A percentile compares a stretch with the other conserved stretches of the same genome.
Evolutionary conservation across 306 rosid genomes (phyloP).

Genomic region (Vicia sativa): DNA sequence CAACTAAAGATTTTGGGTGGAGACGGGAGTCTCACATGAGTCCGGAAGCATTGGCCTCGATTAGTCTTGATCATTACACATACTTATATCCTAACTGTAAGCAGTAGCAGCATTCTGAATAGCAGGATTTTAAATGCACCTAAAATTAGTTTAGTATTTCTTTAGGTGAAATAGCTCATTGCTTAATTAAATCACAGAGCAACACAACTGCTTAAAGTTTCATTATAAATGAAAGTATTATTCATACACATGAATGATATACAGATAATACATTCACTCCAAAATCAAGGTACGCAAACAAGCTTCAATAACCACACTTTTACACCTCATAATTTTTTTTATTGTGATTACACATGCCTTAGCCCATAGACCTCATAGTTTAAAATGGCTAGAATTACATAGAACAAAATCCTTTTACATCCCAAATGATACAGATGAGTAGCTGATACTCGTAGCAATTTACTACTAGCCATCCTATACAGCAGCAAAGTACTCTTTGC

Average conservation of each 20-base stretch:
- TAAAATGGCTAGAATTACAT: slow-evolving; percentile 38
- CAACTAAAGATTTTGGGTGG: too few species aligned
- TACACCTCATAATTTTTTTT: too few species aligned
- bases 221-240: slow-evolving; percentile 7
- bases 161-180: neutral
- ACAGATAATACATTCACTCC: slow-evolving; percentile 31
- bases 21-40: too few species aligned
- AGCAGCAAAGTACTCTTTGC: slow-evolving; percentile 94
- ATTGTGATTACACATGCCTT: too few species aligned
- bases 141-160: neutral
- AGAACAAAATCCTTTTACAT: slow-evolving; percentile 50
- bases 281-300: slow-evolving; percentile 33
- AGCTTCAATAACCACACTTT: slow-evolving; percentile 14
- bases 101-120: too few species aligned
- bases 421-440: slow-evolving; percentile 43
- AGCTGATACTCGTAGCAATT: slow-evolving; percentile 27
- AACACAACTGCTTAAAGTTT: neutral
- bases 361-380: slow-evolving; percentile 11
- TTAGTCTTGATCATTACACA: too few species aligned
- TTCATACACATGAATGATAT: slow-evolving; percentile 3
- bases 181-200: neutral
- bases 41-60: too few species aligned
- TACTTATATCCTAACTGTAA: neutral
- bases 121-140: neutral
- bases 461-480: slow-evolving; percentile 44